phyloP scores from a whole-genome alignment of 495 filamentous ascomycete species.

The Hypoxylon fuscum region DNA sequence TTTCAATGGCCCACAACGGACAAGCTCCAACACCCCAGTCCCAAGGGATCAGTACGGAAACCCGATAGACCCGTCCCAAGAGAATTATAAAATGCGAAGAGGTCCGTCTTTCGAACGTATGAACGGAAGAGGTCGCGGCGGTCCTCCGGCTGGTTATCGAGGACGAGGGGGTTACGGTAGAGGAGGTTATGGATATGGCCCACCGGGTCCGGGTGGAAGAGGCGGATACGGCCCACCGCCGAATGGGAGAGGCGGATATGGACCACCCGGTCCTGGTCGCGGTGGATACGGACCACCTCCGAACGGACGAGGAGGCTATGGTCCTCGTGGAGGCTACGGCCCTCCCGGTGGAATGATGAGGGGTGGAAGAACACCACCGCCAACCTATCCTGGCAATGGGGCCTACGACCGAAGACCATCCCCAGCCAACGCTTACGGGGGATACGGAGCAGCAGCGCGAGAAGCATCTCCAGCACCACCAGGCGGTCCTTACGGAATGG shows the following conservation, averaged over 20 bases:
- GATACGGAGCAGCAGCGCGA: slow-evolving; percentile 44
- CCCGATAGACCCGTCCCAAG: slow-evolving; percentile 60
- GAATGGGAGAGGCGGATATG: slow-evolving; percentile 55
- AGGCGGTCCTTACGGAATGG: slow-evolving; percentile 48
- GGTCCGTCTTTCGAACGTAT: slow-evolving; percentile 71
- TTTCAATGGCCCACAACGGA: slow-evolving; percentile 35
- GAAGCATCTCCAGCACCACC: slow-evolving; percentile 48
- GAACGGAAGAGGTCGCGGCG: slow-evolving; percentile 62
- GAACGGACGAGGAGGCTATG: slow-evolving; percentile 55
- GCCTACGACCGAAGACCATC: slow-evolving; percentile 59
- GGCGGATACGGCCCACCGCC: slow-evolving; percentile 54
- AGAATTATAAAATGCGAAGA: slow-evolving; percentile 60
- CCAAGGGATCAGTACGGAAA: slow-evolving; percentile 76
- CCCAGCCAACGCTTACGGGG: slow-evolving; percentile 55
- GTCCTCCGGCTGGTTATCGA: slow-evolving; percentile 59
- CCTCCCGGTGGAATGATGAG: slow-evolving; percentile 54
- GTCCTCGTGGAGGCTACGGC: slow-evolving; percentile 65
- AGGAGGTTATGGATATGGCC: slow-evolving; percentile 41
- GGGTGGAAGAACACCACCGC: slow-evolving; percentile 67
- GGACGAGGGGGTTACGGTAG: slow-evolving; percentile 62
- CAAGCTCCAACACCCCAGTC: slow-evolving; percentile 48
- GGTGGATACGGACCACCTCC: slow-evolving; percentile 52
- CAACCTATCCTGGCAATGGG: slow-evolving; percentile 53
- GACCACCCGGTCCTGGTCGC: slow-evolving; percentile 41
- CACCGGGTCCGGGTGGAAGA: slow-evolving; percentile 49